Evolutionary conservation across 148 eudicot species (phyloP).

Genomic region (Talinum fruticosum): DNA sequence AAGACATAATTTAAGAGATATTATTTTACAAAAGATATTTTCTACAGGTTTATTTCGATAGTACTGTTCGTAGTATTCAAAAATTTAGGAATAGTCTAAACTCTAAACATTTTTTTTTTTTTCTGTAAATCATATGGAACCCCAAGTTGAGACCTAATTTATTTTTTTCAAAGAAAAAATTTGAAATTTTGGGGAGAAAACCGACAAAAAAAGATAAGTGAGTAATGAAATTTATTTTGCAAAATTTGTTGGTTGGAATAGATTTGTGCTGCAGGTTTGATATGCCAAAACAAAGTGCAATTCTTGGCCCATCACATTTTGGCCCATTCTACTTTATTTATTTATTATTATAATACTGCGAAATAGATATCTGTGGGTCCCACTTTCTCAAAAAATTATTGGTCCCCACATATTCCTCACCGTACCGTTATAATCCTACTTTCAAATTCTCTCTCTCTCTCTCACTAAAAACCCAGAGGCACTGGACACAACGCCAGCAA

Average conservation of each 20-base stretch:
- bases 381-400: background rate
- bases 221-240: no score
- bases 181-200: no score
- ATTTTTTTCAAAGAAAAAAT: no score
- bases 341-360: background rate
- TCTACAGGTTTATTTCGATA: no score
- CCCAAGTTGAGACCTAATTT: no score
- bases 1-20: no score
- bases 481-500: constrained; percentile 26
- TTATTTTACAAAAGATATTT: no score
- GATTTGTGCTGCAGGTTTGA: constrained; percentile 7
- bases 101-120: no score
- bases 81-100: no score
- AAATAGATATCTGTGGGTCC: constrained; percentile 1
- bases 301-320: constrained; percentile 5
- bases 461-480: constrained; percentile 12
- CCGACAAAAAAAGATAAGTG: no score
- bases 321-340: background rate
- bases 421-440: constrained; percentile 20
- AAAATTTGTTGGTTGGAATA: background rate
- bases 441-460: constrained; percentile 24
- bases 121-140: no score
- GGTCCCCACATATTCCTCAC: constrained; percentile 14
- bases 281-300: background rate
- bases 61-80: no score